A percentile compares a stretch with the other conserved stretches of the same genome.
Conservation (phyloP, 2,329 filamentous ascomycete species). For the Exophiala lecanii-corni region DNA sequence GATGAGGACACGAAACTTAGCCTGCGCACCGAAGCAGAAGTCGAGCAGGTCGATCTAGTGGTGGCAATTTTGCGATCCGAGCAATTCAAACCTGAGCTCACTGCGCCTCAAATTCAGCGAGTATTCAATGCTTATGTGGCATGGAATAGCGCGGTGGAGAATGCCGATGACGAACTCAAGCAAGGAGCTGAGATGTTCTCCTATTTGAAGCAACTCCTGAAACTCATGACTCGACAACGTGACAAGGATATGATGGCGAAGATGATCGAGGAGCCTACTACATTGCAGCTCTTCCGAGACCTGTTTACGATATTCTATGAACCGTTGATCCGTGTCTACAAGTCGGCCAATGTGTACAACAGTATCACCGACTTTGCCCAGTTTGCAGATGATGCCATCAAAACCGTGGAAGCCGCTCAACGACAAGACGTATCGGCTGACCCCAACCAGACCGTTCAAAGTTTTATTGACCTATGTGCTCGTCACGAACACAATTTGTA, state of each 20-base stretch:
- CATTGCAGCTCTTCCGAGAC: slow-evolving; percentile 84
- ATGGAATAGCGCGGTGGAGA: slow-evolving; percentile 91
- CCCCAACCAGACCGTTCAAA: slow-evolving; percentile 95
- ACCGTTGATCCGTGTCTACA: slow-evolving; percentile 93
- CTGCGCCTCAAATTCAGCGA: slow-evolving; percentile 69
- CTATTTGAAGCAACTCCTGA: slow-evolving; percentile 88
- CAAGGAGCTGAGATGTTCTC: slow-evolving; percentile 90
- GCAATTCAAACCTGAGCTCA: slow-evolving; percentile 65
- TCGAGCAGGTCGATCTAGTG: slow-evolving; percentile 76
- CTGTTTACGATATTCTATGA: slow-evolving; percentile 99
- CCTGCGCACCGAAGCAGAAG: slow-evolving; percentile 67
- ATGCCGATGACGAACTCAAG: slow-evolving; percentile 80
- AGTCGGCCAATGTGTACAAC: slow-evolving; percentile 96
- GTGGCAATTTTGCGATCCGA: slow-evolving; percentile 81
- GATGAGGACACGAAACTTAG: slow-evolving; percentile 69
- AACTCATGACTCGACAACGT: slow-evolving; percentile 81
- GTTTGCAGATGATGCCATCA: slow-evolving; percentile 90
- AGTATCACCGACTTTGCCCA: slow-evolving; percentile 93
- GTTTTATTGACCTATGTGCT: slow-evolving; percentile 94
- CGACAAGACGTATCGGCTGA: slow-evolving; percentile 82
- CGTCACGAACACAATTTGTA: slow-evolving; percentile 96
- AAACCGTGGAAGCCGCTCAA: slow-evolving; percentile 65
- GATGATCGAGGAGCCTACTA: slow-evolving; percentile 95
- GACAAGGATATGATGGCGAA: slow-evolving; percentile 97
- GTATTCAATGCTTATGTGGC: slow-evolving; percentile 94